Percentiles rank a stretch among this genome's conserved stretches.
Conservation (phyloP, 306 rosid genomes). For the Ziziphus jujuba region DNA sequence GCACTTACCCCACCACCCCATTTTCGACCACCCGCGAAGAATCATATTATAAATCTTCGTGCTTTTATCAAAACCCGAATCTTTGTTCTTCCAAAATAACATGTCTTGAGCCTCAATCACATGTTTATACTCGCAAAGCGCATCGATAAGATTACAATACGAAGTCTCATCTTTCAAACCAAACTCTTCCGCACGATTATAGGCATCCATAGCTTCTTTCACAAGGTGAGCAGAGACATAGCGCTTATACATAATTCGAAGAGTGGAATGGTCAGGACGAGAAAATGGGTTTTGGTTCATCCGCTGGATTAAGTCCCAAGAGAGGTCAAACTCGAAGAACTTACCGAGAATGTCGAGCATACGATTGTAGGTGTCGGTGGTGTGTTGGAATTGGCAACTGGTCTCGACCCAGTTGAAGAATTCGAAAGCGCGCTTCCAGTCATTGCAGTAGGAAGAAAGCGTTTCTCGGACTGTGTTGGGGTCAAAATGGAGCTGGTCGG, state of each 20-base stretch:
- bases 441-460: constrained; percentile 64
- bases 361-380: constrained; percentile 64
- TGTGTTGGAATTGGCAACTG: constrained; percentile 42
- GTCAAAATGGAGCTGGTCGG: constrained; percentile 23
- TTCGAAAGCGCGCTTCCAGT: constrained; percentile 77
- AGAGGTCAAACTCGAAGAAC: constrained; percentile 68
- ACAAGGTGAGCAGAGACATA: constrained; percentile 64
- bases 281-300: constrained; percentile 51
- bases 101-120: constrained; percentile 76
- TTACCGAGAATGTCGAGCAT: constrained; percentile 79
- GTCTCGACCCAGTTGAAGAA: constrained; percentile 75
- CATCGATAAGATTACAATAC: constrained; percentile 62
- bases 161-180: constrained; percentile 67
- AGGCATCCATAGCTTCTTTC: constrained; percentile 56
- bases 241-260: constrained; percentile 81
- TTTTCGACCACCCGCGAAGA: constrained; percentile 76
- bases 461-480: constrained; percentile 50
- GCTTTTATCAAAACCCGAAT: constrained; percentile 14
- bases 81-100: constrained; percentile 44
- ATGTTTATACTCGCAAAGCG: constrained; percentile 80
- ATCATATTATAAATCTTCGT: constrained; percentile 69
- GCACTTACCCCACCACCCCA: constrained; percentile 91
- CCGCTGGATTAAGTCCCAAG: constrained; percentile 62
- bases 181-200: constrained; percentile 53
- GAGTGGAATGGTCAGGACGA: constrained; percentile 66